Evolutionary conservation across 1,139 yeast species (phyloP).

Genomic region (Trichomonascaceae sp.): DNA sequence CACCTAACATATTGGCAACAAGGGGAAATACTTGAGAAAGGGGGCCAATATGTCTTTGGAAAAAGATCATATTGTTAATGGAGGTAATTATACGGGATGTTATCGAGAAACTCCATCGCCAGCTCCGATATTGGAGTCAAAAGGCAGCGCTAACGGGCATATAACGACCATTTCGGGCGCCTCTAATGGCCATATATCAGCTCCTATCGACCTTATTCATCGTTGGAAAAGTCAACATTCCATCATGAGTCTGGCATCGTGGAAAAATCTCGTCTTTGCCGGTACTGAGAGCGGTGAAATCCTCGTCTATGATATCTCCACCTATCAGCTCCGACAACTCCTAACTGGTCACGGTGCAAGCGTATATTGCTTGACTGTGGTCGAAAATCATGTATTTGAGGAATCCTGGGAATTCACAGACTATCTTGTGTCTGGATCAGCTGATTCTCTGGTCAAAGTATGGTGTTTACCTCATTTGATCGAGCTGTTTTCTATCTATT

Average conservation of each 20-base stretch:
- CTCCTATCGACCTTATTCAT: conserved; percentile 43
- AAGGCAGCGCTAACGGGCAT: too few relatives aligned
- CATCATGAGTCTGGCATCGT: conserved; percentile 69
- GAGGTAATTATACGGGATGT: conserved; percentile 13
- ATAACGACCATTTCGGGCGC: too few relatives aligned
- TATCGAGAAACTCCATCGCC: conserved; percentile 19
- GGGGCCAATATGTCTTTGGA: neutral
- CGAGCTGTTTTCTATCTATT: conserved; percentile 65
- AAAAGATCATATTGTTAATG: neutral
- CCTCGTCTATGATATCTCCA: conserved; percentile 60
- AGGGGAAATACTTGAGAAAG: neutral
- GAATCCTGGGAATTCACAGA: conserved; percentile 37
- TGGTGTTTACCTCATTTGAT: conserved; percentile 50
- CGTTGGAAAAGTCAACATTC: conserved; percentile 72
- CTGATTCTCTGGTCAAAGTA: conserved; percentile 81
- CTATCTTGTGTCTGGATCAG: conserved; percentile 74
- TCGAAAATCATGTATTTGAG: conserved; percentile 2
- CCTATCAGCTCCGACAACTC: conserved; percentile 46
- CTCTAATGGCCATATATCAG: conserved; percentile 5
- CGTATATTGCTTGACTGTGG: conserved; percentile 58
- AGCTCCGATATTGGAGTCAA: neutral
- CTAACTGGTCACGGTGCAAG: conserved; percentile 62
- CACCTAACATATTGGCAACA: neutral
- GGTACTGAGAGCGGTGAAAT: conserved; percentile 94
- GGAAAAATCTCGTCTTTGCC: conserved; percentile 61